phyloP scores from a whole-genome alignment of 257 asterid species.

The Linaria vulgaris region DNA sequence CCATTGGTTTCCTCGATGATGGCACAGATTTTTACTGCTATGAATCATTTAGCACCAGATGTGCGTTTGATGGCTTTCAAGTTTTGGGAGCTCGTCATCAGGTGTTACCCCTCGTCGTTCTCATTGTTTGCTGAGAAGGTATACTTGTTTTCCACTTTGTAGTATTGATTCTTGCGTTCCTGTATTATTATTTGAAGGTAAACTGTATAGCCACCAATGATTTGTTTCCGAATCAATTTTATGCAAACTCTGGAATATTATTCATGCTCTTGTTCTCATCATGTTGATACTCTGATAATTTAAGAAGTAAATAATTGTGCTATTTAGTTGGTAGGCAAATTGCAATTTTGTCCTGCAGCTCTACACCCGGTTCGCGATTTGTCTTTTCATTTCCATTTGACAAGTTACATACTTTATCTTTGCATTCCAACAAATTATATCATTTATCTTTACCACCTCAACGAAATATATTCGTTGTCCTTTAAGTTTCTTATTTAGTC shows the following conservation, averaged over 20 bases:
- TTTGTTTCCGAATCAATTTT: not conserved
- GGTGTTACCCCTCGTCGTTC: slow-evolving; percentile 72
- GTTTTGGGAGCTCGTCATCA: slow-evolving; percentile 74
- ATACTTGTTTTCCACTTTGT: slow-evolving; percentile 18
- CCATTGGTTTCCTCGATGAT: slow-evolving; percentile 75
- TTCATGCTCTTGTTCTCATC: slow-evolving; percentile 15
- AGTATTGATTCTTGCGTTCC: slow-evolving; percentile 17
- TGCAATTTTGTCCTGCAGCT: too few relatives aligned
- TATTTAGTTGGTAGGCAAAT: too few relatives aligned
- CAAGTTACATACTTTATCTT: too few relatives aligned
- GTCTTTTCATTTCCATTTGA: too few relatives aligned
- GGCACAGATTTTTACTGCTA: slow-evolving; percentile 78
- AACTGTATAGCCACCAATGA: not conserved
- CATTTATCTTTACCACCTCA: too few relatives aligned
- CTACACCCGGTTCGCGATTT: too few relatives aligned
- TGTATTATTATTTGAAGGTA: slow-evolving; percentile 3
- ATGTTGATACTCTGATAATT: not conserved
- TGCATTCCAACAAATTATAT: too few relatives aligned
- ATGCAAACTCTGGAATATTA: slow-evolving; percentile 1
- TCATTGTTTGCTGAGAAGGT: slow-evolving; percentile 83
- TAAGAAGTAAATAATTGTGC: not conserved
- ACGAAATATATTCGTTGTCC: too few relatives aligned
- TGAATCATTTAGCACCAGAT: slow-evolving; percentile 77
- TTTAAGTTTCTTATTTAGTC: too few relatives aligned
- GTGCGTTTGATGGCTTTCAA: slow-evolving; percentile 90